Evolutionary conservation across 352 stramenopile species (phyloP), one percentile per base, ranked within the genome.

Genomic region (Pythium utonaiense): DNA sequence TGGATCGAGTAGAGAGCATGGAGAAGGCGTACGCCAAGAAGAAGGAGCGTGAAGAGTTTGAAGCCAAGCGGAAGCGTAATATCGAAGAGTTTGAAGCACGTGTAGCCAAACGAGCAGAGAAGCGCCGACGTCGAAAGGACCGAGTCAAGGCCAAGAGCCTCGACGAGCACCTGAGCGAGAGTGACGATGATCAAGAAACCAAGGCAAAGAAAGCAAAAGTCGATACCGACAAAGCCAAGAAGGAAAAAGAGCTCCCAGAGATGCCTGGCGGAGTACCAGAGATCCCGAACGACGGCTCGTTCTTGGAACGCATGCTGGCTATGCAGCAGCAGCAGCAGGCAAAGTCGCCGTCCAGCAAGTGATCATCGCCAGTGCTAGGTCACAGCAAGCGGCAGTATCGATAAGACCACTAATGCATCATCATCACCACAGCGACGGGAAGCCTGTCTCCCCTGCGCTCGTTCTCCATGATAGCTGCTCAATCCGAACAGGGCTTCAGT

Each of bases 1-100:
- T 97, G 72, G 83, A 95, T 34, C 91, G 96, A 24, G 86, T 98
- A 57, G 89, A 90, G 40, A 51, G 71, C 6, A 93, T 99, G 65
- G 89, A 98, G 68, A 73, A 80, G 53, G 70, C 81, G 12, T 83
- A 97, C 56, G 78, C 84, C 55, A 67, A 87, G 41, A 77, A 75
- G 24, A 81, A 80, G 56, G 63, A 68, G 28, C 73, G 89, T 44
- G 72, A 77, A 12, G 80, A 81, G 42, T 95, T 96, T 55, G 75
- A 93, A 41, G 61, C 45, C 17, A 80, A 73, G 60, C 81, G 85
- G 22, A 80, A 88, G 57, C 73, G 70, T 34, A 95, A 81, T 16
- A 67, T 77, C 10, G 73, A 78, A 9, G 85, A 90, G 60, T 89
- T 91, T 33, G 78, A 92, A 16, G 69, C 66, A n/a, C 81, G 83